These are phyloP conservation scores for Cadophora sp. DNA, from an alignment of 2,329 filamentous ascomycete species.

Conservation along the genomic window DNA sequence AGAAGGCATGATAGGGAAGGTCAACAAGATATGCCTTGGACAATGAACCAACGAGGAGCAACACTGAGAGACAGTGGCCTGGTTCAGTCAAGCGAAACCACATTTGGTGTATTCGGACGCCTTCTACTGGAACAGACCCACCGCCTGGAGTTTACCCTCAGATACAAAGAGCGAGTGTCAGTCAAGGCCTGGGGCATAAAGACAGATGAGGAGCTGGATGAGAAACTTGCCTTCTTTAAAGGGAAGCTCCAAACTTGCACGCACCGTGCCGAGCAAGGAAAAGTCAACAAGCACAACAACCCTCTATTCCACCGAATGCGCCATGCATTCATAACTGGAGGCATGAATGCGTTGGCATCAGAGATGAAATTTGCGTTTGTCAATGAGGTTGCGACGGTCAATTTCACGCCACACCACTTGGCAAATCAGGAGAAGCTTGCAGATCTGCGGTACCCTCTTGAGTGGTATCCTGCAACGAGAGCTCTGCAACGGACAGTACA, in stretches of 20 bases:
- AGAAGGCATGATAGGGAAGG: not conserved
- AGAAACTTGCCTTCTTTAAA: constrained; percentile 29
- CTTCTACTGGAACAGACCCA: constrained; percentile 26
- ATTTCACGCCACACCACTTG: constrained; percentile 58
- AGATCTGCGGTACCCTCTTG: constrained; percentile 87
- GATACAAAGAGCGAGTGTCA: constrained; percentile 9
- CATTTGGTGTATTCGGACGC: constrained; percentile 31
- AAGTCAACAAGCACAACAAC: constrained; percentile 30
- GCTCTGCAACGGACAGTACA: constrained; percentile 83
- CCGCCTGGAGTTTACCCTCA: constrained; percentile 15
- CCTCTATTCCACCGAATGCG: constrained; percentile 51
- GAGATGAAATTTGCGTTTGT: constrained; percentile 73
- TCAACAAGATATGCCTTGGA: not conserved
- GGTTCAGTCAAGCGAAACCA: constrained; percentile 17
- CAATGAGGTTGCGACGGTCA: constrained; percentile 63
- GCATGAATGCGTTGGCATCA: constrained; percentile 57
- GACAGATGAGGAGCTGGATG: constrained; percentile 26
- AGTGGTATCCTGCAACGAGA: constrained; percentile 91
- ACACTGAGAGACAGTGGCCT: not conserved
- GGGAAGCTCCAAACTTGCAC: constrained; percentile 26
- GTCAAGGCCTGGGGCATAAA: constrained; percentile 30
- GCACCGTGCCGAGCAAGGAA: constrained; percentile 26
- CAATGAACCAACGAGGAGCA: not conserved
- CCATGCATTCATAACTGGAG: constrained; percentile 62
- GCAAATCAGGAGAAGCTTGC: constrained; percentile 66